phyloP scores from a whole-genome alignment of 1,284 basidiomycete genomes.

The Tilletia walkeri region DNA sequence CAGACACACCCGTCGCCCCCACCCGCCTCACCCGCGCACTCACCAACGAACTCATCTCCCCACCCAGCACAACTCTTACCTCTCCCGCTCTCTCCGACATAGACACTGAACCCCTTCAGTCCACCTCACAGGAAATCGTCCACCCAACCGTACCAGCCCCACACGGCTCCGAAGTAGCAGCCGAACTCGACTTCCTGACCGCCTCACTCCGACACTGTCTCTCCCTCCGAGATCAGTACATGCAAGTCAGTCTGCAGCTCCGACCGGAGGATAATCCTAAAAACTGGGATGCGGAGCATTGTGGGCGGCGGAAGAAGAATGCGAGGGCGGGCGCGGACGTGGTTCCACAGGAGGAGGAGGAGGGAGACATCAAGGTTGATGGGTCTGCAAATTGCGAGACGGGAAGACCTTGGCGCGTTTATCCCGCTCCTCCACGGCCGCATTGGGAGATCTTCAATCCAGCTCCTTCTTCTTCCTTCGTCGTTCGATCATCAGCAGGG shows the following conservation, averaged over 20 bases:
- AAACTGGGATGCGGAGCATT: slow-evolving; percentile 55
- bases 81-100: slow-evolving; percentile 7
- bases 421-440: slow-evolving; percentile 52
- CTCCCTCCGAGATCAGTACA: slow-evolving; percentile 53
- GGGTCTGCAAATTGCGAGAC: slow-evolving; percentile 33
- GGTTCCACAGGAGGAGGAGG: slow-evolving; percentile 1
- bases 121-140: background rate
- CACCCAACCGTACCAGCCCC: slow-evolving; percentile 8
- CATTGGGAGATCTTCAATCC: slow-evolving; percentile 55
- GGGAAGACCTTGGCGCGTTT: slow-evolving; percentile 51
- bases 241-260: slow-evolving; percentile 48
- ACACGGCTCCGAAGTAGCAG: slow-evolving; percentile 6
- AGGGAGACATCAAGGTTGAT: slow-evolving; percentile 44
- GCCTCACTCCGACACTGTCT: slow-evolving; percentile 47
- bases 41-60: slow-evolving; percentile 13
- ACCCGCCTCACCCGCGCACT: background rate
- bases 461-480: slow-evolving; percentile 50
- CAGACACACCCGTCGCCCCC: no score
- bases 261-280: slow-evolving; percentile 53
- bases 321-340: background rate
- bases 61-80: slow-evolving; percentile 6
- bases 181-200: slow-evolving; percentile 46
- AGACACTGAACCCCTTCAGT: background rate
- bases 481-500: slow-evolving; percentile 27
- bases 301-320: slow-evolving; percentile 25